These are phyloP conservation scores for Hypholoma fasciculare DNA, from an alignment of 768 basidiomycete species.

Conservation along the genomic window DNA sequence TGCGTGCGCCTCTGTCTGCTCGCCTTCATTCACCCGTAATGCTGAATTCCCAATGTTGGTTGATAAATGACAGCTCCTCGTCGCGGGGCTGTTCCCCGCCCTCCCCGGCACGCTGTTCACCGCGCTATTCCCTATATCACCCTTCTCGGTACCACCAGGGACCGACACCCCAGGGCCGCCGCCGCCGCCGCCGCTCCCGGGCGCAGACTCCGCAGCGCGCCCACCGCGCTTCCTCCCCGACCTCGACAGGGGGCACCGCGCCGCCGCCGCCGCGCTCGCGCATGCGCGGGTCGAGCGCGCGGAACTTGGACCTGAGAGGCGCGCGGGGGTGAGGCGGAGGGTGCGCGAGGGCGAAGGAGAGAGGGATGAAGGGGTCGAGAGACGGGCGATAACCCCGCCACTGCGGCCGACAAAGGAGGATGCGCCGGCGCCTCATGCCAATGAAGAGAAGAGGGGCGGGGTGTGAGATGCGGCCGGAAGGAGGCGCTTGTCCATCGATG, in stretches of 20 bases:
- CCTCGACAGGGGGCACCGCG: constrained; percentile 45
- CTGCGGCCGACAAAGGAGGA: too few relatives aligned
- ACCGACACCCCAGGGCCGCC: too few relatives aligned
- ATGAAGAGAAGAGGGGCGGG: too few relatives aligned
- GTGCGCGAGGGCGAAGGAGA: constrained; percentile 35
- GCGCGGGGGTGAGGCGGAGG: constrained; percentile 48
- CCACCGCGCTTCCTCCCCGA: constrained; percentile 9
- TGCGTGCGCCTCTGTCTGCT: background rate
- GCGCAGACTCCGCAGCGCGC: background rate
- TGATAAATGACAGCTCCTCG: constrained; percentile 48
- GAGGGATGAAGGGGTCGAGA: too few relatives aligned
- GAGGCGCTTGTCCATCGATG: too few relatives aligned
- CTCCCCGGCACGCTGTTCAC: constrained; percentile 16
- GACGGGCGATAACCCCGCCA: too few relatives aligned
- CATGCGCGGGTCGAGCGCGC: constrained; percentile 59
- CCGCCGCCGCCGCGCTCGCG: constrained; percentile 57
- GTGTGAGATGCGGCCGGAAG: too few relatives aligned
- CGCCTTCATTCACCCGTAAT: background rate
- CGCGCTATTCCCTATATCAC: constrained; percentile 11
- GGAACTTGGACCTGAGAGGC: constrained; percentile 53
- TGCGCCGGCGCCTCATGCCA: too few relatives aligned
- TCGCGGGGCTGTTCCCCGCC: constrained; percentile 42
- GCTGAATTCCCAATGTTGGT: too few relatives aligned
- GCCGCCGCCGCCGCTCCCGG: too few relatives aligned
- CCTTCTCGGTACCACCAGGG: background rate